Evolutionary conservation across 1,284 basidiomycete species (phyloP), one percentile per base, ranked within the genome.

Genomic region (Ganoderma lucidum): DNA sequence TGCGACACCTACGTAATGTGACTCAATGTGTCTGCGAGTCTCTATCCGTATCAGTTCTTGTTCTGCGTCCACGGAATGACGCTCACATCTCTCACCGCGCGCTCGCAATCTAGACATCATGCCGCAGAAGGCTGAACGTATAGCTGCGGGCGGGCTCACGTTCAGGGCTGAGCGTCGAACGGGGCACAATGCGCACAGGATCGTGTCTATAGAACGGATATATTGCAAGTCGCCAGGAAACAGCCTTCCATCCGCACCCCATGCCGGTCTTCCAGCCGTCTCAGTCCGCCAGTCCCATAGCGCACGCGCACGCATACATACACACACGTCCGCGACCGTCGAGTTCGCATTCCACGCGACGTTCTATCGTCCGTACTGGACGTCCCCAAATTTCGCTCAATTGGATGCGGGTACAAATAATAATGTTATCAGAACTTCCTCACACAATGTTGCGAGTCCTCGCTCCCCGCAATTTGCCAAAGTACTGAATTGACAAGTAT

Each of bases 201-300:
- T 23, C 23, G 56, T n/a, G 35, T 32, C 53, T 35, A 35, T 59
- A 59, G 56, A 39, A 59, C 35, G 32, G 56, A 59, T 59, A 59
- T 39, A 59, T 59, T 59, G 56, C 56, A 39, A 19, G 56, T 59
- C 56, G 30, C 35, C 35, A 39, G 56, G 56, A 39, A 39, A 59
- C 56, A 59, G 56, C 30, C 35, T 59, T 59, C 56, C 19, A 39
- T 59, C 56, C n/a, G 37, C 56, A 39, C 2, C 4, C 30, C 56
- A 37, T 37, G 55, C 32, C 56, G 35, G 19, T 10, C 35, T 59
- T 39, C 56, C 32, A 59, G 56, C 56, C 19, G 32, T 59, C 35
- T 10, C 35, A 39, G 35, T 39, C 35, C 56, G 23, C 48, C 30
- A 35, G n/a, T 37, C 32, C n/a, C 56, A 59, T 35, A 39, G 55